Percentiles rank a stretch among this genome's conserved stretches.
phyloP scores from a whole-genome alignment of 1,284 basidiomycete species.

The Malassezia sympodialis region DNA sequence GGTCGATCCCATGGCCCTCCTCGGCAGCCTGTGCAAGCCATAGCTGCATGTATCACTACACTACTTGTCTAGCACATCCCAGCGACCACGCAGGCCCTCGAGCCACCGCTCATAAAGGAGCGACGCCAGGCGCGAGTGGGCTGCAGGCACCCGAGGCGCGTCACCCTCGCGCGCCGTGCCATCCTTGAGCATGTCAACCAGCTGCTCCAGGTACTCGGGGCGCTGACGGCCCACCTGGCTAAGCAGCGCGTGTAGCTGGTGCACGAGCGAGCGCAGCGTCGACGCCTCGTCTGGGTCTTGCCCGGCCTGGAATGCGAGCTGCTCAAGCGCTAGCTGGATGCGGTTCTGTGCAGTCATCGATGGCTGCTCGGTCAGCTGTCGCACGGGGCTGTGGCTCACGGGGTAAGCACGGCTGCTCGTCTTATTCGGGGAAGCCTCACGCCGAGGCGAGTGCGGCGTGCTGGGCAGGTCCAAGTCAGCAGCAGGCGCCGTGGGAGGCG shows the following conservation, averaged over 20 bases:
- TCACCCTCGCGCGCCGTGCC: not conserved
- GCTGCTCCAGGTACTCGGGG: slow-evolving; percentile 9
- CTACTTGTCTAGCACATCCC: slow-evolving; percentile 19
- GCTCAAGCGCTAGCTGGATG: slow-evolving; percentile 11
- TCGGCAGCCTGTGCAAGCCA: slow-evolving; percentile 28
- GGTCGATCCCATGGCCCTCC: slow-evolving; percentile 38
- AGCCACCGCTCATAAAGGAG: slow-evolving; percentile 90
- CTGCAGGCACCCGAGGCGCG: slow-evolving; percentile 14
- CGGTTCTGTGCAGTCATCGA: not conserved
- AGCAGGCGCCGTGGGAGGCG: not conserved
- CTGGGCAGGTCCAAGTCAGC: not conserved
- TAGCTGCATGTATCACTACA: not conserved
- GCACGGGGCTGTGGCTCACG: not conserved
- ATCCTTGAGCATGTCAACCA: slow-evolving; percentile 8
- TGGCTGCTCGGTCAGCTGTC: not conserved
- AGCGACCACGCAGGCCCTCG: slow-evolving; percentile 58
- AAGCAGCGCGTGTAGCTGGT: slow-evolving; percentile 14
- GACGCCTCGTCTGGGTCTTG: slow-evolving; percentile 23
- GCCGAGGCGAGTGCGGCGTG: not conserved
- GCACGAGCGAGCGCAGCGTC: slow-evolving; percentile 11
- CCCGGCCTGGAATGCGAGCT: slow-evolving; percentile 16
- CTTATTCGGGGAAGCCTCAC: not conserved
- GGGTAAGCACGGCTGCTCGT: not conserved
- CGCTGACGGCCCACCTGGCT: slow-evolving; percentile 13
- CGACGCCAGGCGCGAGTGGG: slow-evolving; percentile 67